These are phyloP conservation scores for rapeseed (Brassica napus) DNA, from an alignment of 345 rosid genomes.

Conservation along the genomic window Da-Ae NC_063452.1:44434001-44434500, in stretches of 20 bases:
- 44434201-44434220: background rate
- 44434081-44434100: background rate
- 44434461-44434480: background rate
- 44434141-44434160: background rate
- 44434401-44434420: background rate
- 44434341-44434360: background rate
- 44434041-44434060: background rate
- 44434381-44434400: background rate
- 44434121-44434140: background rate
- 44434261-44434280: too few relatives aligned
- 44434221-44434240: background rate
- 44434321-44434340: background rate
- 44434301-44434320: background rate
- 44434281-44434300: background rate
- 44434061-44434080: background rate
- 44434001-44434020: background rate
- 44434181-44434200: background rate
- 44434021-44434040: background rate
- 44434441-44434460: background rate
- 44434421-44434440: background rate
- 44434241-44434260: too few relatives aligned
- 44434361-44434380: background rate
- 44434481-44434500: background rate
- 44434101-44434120: background rate
- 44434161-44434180: background rate